A percentile compares a stretch with the other conserved stretches of the same genome.
Evolutionary conservation across 306 rosid species (phyloP).

Genomic region (Cucumis sativus): DNA sequence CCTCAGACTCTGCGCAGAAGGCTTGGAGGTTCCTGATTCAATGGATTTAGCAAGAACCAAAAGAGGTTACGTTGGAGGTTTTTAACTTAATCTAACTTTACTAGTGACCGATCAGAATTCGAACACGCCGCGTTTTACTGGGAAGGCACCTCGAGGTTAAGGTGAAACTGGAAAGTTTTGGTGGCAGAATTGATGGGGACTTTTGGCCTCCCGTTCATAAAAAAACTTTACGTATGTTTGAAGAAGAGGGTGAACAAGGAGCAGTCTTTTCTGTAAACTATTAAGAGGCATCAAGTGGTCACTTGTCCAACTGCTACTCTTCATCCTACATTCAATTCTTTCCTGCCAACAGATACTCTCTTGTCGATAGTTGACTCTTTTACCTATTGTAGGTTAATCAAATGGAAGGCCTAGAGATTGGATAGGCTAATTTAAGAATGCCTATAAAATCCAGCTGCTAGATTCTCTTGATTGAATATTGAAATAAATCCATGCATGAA

Average conservation of each 20-base stretch:
- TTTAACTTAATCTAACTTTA: neutral
- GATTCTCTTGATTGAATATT: neutral
- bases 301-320: neutral
- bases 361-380: neutral
- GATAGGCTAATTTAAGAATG: neutral
- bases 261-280: neutral
- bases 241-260: neutral
- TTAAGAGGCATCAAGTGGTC: neutral
- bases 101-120: no score
- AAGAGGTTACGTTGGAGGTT: neutral
- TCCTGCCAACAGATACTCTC: neutral
- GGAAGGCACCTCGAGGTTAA: neutral
- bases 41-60: neutral
- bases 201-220: neutral
- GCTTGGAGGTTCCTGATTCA: neutral
- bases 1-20: neutral
- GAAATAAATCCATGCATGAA: neutral
- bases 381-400: neutral
- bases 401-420: neutral
- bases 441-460: neutral
- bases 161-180: neutral
- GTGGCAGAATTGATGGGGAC: neutral
- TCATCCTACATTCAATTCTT: neutral
- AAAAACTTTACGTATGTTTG: neutral
- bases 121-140: no score